Evolutionary conservation across 164 flowering plant species (phyloP), one percentile per base, ranked within the genome.

Genomic region (Umbilicus rupestris): DNA sequence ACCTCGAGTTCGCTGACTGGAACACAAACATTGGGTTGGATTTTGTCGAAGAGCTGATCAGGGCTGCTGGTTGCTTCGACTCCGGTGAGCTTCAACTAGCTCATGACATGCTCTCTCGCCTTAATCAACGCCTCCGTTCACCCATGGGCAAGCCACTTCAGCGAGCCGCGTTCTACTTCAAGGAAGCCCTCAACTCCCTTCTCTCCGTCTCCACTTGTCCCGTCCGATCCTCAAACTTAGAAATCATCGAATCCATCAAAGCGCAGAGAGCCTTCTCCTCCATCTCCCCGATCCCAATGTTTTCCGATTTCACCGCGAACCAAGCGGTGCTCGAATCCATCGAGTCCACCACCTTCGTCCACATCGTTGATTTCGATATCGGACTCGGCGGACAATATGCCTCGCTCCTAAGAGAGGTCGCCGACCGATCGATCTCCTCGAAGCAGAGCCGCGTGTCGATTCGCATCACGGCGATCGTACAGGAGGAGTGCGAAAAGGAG

Each of bases 351-450:
- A 41, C 66, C 45, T 69, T 76, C 73, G 49, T 90, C 66, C 96
- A 90, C 70, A 71, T 87, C 62, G 70, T 92, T 46, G 98, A 92
- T 67, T 90, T 92, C 73, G 96, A 92, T 22, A 84, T 92, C 73
- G 93, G 92, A 0, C 64, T 93, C n/a, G 98, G 98, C 3, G 86
- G 87, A 7, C 90, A 88, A 37, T 90, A 94, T 87, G 89, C 96
- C 11, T 90, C 96, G 5, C 77, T 90, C 74, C 79, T 93, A 84
- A 80, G 78, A 64, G 96, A 85, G 73, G 66, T 90, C 20, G 85
- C 87, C 0, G 82, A 78, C n/a, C 81, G 77, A 66, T 57, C 80
- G 7, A 78, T 71, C 24, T 63, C 70, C 1, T 55, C 77, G 1
- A 76, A 71, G 10, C 16, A 58, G 19, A 69, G 49, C 28, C 49